Base-by-base conservation (phyloP, 805 yeast species). In the Pichia sporocuriosa region DNA sequence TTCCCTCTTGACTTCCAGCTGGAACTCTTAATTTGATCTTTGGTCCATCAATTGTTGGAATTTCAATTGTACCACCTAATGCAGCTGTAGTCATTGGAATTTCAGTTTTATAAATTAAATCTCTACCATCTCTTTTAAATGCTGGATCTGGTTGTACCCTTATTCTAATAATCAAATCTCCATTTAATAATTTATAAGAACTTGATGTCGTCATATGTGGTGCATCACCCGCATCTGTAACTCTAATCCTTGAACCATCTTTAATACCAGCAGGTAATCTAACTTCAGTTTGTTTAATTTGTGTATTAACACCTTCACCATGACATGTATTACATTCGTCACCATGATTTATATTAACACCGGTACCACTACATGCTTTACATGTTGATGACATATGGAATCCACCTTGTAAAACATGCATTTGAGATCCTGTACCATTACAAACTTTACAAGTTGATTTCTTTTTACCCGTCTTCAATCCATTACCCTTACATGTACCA, bases 331-430 rank as follows among this genome's bases (percentile, higher is more conserved):
- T 55, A 71, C 99, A 93, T 40, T 78, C 77, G 57, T 87, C 88
- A 12, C 68, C 65, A 16, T 73, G 69, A 35, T 79, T 74, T 37
- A 88, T 77, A 4, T 69, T 72, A 1, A 87, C 93, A 40, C 99
- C 99, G 6, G 84, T 68, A 31, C 99, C 99, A 34, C 73, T 79
- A 70, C 99, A 93, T 3, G 79, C 67, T 37, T 71, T 71, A 72
- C 99, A 93, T 11, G 96, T 87, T 0, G 96, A 79, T 3, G 95
- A 81, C 96, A 93, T 88, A 55, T 89, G 96, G 74, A 90, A 93
- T 0, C 97, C 97, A 4, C 95, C 96, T 51, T 81, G 81, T 58
- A 84, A 73, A 35, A 79, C 70, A 54, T 90, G 97, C 17, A 88
- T 83, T 15, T 82, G 78, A 27, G 89, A 82, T 4, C 99, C 99